phyloP scores from a whole-genome alignment of 2,329 filamentous ascomycete genomes.

The Zymoseptoria pseudotritici region DNA sequence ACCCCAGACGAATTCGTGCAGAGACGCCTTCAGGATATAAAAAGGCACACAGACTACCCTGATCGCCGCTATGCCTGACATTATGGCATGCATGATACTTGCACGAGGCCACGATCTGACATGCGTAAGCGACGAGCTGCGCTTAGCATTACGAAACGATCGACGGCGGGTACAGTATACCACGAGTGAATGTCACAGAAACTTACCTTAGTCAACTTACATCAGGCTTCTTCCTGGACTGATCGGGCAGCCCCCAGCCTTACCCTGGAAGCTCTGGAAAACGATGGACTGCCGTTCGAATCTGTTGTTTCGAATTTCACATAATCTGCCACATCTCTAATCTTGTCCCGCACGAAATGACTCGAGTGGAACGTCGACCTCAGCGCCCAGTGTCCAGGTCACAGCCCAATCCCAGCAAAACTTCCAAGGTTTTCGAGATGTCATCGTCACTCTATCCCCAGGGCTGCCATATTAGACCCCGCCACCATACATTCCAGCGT shows the following conservation, averaged over 20 bases:
- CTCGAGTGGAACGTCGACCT: neutral
- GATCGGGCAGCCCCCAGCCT: neutral
- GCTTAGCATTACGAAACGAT: neutral
- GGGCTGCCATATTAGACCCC: neutral
- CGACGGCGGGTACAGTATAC: neutral
- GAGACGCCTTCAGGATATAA: neutral
- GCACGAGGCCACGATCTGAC: neutral
- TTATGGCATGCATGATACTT: neutral
- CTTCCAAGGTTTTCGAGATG: neutral
- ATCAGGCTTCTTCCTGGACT: neutral
- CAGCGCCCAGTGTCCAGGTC: neutral
- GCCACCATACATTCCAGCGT: neutral
- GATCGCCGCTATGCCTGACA: neutral
- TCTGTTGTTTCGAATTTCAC: neutral
- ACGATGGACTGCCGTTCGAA: neutral
- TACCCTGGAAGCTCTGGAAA: neutral
- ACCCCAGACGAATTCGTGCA: neutral
- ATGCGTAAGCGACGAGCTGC: neutral
- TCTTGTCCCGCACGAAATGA: neutral
- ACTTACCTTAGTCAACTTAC: neutral
- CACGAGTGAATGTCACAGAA: neutral
- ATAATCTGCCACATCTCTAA: neutral
- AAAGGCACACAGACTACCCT: neutral
- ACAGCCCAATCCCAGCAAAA: neutral
- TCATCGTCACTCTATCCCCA: neutral